A percentile compares a stretch with the other conserved stretches of the same genome.
These are phyloP conservation scores for Arabis hirsuta DNA, from an alignment of 345 rosid genomes.

Conservation along the genomic window DNA sequence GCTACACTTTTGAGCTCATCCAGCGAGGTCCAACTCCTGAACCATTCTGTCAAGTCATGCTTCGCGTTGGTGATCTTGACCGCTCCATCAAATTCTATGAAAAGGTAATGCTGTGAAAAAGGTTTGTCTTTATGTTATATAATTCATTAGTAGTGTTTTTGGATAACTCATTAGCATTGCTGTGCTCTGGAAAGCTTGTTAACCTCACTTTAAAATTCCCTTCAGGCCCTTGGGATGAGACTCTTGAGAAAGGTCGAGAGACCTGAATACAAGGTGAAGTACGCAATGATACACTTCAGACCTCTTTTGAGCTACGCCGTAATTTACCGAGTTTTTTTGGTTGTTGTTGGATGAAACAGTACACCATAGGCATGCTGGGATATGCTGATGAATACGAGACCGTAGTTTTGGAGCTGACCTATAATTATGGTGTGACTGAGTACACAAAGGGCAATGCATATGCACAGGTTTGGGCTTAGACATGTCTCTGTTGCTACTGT, in stretches of 20 bases:
- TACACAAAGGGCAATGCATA: slow-evolving; percentile 94
- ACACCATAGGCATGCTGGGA: slow-evolving; percentile 85
- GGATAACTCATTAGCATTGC: not conserved
- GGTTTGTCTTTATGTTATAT: not conserved
- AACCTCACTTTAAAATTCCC: not conserved
- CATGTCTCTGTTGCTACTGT: slow-evolving; percentile 8
- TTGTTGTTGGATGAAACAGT: slow-evolving; percentile 49
- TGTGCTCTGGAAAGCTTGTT: slow-evolving; percentile 11
- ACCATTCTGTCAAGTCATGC: slow-evolving; percentile 96
- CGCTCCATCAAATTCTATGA: slow-evolving; percentile 89
- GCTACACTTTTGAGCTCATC: slow-evolving; percentile 81
- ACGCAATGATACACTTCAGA: not conserved
- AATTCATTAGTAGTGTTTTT: slow-evolving; percentile 6
- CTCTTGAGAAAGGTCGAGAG: slow-evolving; percentile 67
- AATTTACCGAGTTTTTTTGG: not conserved
- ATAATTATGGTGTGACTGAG: slow-evolving; percentile 83
- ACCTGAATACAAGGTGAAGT: slow-evolving; percentile 77
- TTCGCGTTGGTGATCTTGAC: slow-evolving; percentile 87
- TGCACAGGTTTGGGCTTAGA: slow-evolving; percentile 63
- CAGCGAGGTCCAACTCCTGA: slow-evolving; percentile 89
- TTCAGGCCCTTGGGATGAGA: slow-evolving; percentile 91
- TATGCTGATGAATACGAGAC: slow-evolving; percentile 87
- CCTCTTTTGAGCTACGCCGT: not conserved
- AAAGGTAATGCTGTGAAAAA: slow-evolving; percentile 54
- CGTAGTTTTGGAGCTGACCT: slow-evolving; percentile 80